Evolutionary conservation across 495 filamentous ascomycete genomes (phyloP).

Genomic region (Sporormia fimetaria): DNA sequence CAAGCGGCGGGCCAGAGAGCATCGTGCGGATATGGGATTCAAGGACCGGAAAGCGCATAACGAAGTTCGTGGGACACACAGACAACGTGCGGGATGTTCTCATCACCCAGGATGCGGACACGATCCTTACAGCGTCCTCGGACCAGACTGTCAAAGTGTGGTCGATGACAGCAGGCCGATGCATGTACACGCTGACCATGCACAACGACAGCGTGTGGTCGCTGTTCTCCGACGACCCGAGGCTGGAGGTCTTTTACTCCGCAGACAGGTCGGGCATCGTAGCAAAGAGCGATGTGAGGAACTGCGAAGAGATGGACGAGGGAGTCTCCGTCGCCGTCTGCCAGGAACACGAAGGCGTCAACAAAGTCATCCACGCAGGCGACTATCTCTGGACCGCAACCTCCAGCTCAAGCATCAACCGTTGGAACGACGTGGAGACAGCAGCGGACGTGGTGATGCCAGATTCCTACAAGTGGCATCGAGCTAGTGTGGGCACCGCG

Average conservation of each 20-base stretch:
- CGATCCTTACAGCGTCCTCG: conserved; percentile 86
- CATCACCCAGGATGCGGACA: conserved; percentile 77
- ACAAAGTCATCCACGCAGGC: conserved; percentile 68
- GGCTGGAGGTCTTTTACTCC: conserved; percentile 83
- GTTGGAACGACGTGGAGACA: conserved; percentile 83
- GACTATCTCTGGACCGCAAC: conserved; percentile 91
- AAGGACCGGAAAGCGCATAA: conserved; percentile 75
- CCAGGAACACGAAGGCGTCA: conserved; percentile 82
- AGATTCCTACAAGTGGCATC: conserved; percentile 29
- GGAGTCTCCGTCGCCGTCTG: conserved; percentile 77
- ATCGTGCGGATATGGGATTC: conserved; percentile 91
- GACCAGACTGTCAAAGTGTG: conserved; percentile 97
- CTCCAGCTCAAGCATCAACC: conserved; percentile 84
- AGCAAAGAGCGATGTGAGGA: conserved; percentile 82
- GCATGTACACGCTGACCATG: conserved; percentile 97
- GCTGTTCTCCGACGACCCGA: conserved; percentile 76
- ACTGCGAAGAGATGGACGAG: conserved; percentile 71
- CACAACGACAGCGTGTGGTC: conserved; percentile 98
- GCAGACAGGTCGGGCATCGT: conserved; percentile 83
- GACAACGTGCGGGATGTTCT: conserved; percentile 88
- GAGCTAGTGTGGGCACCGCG: conserved; percentile 27
- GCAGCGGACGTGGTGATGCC: conserved; percentile 42
- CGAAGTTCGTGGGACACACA: conserved; percentile 96
- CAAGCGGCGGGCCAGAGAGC: conserved; percentile 89
- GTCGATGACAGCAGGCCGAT: conserved; percentile 87